These are phyloP conservation scores for Nannochloropsis oceanica DNA, from an alignment of 108 stramenopile genomes.

Conservation along the genomic window DNA sequence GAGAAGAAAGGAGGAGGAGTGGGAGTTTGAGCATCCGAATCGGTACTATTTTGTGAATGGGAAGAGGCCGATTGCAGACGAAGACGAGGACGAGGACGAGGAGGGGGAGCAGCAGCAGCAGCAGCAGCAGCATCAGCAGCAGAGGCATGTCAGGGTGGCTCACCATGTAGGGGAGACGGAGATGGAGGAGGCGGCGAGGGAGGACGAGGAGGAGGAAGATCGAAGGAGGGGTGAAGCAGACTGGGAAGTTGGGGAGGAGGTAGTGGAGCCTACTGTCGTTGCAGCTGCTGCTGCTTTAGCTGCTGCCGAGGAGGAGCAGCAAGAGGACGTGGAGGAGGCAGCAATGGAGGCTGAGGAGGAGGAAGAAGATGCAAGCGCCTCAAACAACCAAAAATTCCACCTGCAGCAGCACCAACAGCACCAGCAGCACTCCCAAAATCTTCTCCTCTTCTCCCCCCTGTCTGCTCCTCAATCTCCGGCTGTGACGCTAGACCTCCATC, in stretches of 20 bases:
- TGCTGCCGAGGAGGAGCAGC: neutral
- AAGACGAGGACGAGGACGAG: neutral
- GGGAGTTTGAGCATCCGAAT: neutral
- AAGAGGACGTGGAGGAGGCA: neutral
- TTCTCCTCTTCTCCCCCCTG: neutral
- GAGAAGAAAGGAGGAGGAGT: neutral
- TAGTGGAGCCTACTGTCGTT: no score
- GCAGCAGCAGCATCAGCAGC: neutral
- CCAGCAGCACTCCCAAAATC: neutral
- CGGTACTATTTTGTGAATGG: neutral
- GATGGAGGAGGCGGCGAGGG: neutral
- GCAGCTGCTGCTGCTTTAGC: no score
- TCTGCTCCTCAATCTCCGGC: neutral
- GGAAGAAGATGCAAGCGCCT: no score
- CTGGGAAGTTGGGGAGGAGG: neutral
- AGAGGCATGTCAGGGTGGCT: neutral
- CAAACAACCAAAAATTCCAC: neutral
- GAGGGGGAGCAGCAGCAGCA: neutral
- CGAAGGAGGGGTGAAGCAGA: neutral
- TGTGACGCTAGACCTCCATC: neutral
- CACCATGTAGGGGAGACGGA: neutral
- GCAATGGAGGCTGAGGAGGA: neutral
- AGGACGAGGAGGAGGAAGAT: neutral
- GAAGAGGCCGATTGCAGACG: neutral
- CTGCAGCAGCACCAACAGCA: no score